Conservation (phyloP, 306 rosid genomes). For the Luffa aegyptiaca region DNA sequence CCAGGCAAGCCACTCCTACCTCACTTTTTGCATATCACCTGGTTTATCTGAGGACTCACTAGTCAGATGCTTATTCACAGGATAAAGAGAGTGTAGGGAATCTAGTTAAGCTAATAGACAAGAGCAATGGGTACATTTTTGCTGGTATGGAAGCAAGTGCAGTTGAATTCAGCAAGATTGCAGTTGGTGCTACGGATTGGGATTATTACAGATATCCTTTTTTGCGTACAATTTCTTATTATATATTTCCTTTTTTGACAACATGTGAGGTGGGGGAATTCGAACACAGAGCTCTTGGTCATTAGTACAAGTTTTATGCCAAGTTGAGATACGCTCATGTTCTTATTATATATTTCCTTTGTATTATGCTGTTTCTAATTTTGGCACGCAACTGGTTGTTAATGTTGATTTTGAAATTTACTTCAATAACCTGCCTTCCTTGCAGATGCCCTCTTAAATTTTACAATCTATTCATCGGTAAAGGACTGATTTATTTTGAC, state of each 20-base stretch:
- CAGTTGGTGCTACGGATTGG: constrained; percentile 76
- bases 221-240: neutral
- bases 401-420: too few species aligned
- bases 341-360: too few species aligned
- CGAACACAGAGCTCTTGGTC: too few species aligned
- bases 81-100: constrained; percentile 93
- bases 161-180: constrained; percentile 90
- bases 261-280: too few species aligned
- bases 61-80: constrained; percentile 33
- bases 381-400: too few species aligned
- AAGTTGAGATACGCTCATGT: too few species aligned
- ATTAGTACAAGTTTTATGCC: too few species aligned
- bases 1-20: constrained; percentile 40
- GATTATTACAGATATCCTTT: constrained; percentile 96
- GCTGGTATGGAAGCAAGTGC: constrained; percentile 79
- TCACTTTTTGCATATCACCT: neutral
- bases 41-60: neutral
- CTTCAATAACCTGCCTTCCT: too few species aligned
- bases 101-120: constrained; percentile 35
- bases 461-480: too few species aligned
- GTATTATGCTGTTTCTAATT: too few species aligned
- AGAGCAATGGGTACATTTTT: constrained; percentile 32
- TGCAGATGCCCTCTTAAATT: too few species aligned
- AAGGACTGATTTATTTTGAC: too few species aligned
- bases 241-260: neutral